Evolutionary conservation across 805 yeast genomes (phyloP), one percentile per base, ranked within the genome.

Genomic region (Cyberlindnera meyerae): DNA sequence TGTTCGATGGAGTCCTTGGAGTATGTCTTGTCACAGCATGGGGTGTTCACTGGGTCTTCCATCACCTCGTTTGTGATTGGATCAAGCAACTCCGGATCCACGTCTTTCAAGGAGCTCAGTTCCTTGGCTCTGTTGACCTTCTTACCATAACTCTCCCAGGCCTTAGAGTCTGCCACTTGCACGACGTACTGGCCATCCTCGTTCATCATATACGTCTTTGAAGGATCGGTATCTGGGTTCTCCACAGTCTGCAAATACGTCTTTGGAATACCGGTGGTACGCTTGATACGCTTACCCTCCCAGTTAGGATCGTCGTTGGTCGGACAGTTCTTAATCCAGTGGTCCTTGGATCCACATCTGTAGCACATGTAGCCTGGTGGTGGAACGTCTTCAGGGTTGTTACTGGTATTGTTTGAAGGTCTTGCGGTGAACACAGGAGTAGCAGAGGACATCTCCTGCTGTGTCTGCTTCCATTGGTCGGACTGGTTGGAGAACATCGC

Each of bases 241-340:
- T 84, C 85, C 7, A 93, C 79, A 0, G 95, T 82, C 49, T 87
- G 83, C 60, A 93, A 75, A 60, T 87, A 87, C 24, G 94, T 82
- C 60, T 82, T 83, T 2, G 99, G 99, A 54, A 93, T 93, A 79
- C 99, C 99, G 0, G 97, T 93, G 0, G 97, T 89, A 50, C 95
- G 74, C 51, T 85, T 82, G 33, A 93, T 82, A 43, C 94, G 72
- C 54, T 85, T 86, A 14, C 95, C 95, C 55, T 90, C 97, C 72
- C 88, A 88, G 50, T 78, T 84, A 2, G 96, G 96, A 61, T 90
- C 97, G 29, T 76, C 78, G 53, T 85, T 82, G 4, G 95, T 86
- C 0, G 99, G 98, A 66, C 99, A 93, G 51, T 88, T 86, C 55
- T 83, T 84, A 42, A 93, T 90, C 88, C 95, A 90, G 60, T 93